Conservation (phyloP, 768 basidiomycete genomes). For the Polyporus arcularius region DNA sequence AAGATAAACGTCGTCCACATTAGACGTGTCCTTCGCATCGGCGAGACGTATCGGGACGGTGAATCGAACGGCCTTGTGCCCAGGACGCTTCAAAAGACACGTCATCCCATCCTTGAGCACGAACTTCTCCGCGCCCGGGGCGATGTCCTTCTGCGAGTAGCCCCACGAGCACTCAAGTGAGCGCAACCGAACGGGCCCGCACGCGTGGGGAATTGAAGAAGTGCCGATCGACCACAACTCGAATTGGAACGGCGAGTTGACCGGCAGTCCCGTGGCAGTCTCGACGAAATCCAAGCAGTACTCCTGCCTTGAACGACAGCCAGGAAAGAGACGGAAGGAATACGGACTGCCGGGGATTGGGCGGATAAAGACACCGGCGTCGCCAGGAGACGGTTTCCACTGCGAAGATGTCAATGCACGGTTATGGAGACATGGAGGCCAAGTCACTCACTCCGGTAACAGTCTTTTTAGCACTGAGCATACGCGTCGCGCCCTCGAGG, state of each 20-base stretch:
- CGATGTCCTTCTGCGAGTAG: background rate
- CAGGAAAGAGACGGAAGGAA: background rate
- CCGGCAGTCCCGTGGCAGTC: background rate
- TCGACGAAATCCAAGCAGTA: too few relatives aligned
- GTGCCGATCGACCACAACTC: background rate
- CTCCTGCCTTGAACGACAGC: too few relatives aligned
- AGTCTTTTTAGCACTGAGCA: background rate
- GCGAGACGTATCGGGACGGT: background rate
- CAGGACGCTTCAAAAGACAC: background rate
- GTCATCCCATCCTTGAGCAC: background rate
- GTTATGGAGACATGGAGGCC: background rate
- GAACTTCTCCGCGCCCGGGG: background rate
- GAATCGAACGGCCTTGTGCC: background rate
- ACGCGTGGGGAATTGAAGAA: background rate
- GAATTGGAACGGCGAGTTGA: background rate
- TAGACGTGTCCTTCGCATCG: too few relatives aligned
- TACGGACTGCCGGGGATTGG: background rate
- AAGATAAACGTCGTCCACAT: too few relatives aligned
- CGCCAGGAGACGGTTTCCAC: background rate
- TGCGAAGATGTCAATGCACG: background rate
- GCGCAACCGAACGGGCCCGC: background rate
- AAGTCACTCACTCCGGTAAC: too few relatives aligned
- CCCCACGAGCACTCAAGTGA: background rate
- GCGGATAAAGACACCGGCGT: background rate
- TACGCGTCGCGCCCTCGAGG: background rate